A percentile compares a stretch with the other conserved stretches of the same genome.
These are phyloP conservation scores for Parietichytrium sp. DNA, from an alignment of 108 stramenopile species.

Conservation along the genomic window DNA sequence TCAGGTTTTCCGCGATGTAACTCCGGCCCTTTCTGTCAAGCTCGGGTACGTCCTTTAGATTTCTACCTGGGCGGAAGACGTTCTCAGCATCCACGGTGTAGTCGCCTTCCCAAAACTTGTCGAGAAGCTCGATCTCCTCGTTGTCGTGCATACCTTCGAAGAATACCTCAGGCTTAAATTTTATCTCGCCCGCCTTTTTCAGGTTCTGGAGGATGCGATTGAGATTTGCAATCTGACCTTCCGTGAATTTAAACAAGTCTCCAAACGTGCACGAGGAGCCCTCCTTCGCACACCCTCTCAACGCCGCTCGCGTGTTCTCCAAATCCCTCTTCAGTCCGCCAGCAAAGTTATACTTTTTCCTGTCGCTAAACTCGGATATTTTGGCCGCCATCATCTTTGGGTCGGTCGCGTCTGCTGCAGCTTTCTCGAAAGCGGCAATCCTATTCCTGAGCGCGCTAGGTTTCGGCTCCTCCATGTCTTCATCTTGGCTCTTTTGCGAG, in stretches of 20 bases:
- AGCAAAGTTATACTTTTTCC: conserved; percentile 33
- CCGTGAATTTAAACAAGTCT: neutral
- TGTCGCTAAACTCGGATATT: conserved; percentile 25
- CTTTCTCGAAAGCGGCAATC: conserved; percentile 20
- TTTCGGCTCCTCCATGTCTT: too few relatives aligned
- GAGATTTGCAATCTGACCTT: conserved; percentile 29
- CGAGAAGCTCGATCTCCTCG: neutral
- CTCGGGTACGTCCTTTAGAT: neutral
- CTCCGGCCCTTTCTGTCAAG: neutral
- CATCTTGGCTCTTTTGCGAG: too few relatives aligned
- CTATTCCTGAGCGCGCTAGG: neutral
- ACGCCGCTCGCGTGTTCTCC: neutral
- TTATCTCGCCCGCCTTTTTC: conserved; percentile 15
- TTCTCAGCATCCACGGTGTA: neutral
- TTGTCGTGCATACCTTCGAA: neutral
- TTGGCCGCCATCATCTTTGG: conserved; percentile 8
- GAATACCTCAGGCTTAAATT: conserved; percentile 22
- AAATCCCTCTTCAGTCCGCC: conserved; percentile 3
- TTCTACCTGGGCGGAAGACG: neutral
- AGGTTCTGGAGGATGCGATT: conserved; percentile 30
- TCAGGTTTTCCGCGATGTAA: conserved; percentile 7
- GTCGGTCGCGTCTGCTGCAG: conserved; percentile 2
- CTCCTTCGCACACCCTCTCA: neutral
- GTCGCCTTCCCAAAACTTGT: conserved; percentile 27
- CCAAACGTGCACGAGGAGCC: conserved; percentile 7